Evolutionary conservation across 257 asterid genomes (phyloP), one percentile per base, ranked within the genome.

Genomic region (Osmanthus fragrans): DNA sequence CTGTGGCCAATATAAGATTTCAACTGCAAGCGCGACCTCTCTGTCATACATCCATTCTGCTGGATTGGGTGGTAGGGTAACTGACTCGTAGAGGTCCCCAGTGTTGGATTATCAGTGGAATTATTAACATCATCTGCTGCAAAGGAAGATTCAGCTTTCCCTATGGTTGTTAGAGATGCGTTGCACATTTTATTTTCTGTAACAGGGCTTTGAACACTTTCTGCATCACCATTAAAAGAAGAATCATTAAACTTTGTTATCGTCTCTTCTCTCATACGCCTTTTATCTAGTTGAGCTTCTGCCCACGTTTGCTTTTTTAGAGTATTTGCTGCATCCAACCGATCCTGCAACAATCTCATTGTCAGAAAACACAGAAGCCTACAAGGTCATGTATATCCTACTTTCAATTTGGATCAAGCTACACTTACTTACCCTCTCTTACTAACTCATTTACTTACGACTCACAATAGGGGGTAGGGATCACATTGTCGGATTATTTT

Each of bases 241-340:
- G 92, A 79, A 84, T 91, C 97, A 70, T 79, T 84, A 71, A 85
- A 87, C 84, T 88, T 93, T 21, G 87, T 77, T 63, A 88, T 80
- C 47, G 82, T 77, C 77, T 96, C 98, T 77, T 96, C 99, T 84
- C 92, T 92, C 83, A 88, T 78, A 66, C 98, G 91, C 86, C 95
- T 85, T 85, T 92, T 93, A 82, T 91, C 97, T 63, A 96, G 86
- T 81, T 96, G 99, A 49, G 98, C 95, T 83, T 92, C 98, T 36
- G 98, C 96, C 99, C 96, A 96, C 97, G 94, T 94, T 82, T 93
- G 99, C 83, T 94, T 96, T 80, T 96, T 96, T 47, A 96, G 90
- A 74, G 93, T 87, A 86, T 77, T 90, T 23, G 97, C 97, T 70
- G 97, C 95, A 88, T 96, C 99, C 86, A 93, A 87, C 64, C 98